phyloP scores from a whole-genome alignment of 176 grass and related monocot species.

The Carex myosuroides region DNA sequence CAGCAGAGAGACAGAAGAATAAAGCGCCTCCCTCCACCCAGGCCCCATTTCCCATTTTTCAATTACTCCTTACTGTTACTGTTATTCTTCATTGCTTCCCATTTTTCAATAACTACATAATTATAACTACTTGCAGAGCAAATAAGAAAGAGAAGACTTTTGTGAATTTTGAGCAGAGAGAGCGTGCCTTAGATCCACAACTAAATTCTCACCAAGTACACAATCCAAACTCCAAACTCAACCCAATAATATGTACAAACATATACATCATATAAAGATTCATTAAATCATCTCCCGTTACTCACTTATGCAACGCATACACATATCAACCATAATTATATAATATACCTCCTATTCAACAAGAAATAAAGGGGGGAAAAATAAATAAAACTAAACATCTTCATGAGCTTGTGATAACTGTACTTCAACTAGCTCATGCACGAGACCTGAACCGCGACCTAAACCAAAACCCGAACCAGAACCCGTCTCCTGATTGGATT shows the following conservation, averaged over 20 bases:
- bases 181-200: background rate
- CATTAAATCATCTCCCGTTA: background rate
- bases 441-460: constrained; percentile 21
- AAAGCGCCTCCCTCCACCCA: constrained; percentile 11
- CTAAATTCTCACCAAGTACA: background rate
- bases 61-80: background rate
- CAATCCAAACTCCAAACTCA: background rate
- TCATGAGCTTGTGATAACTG: constrained; percentile 22
- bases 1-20: background rate
- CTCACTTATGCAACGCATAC: background rate
- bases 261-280: background rate
- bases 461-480: constrained; percentile 3
- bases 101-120: background rate
- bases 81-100: background rate
- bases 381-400: background rate
- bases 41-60: background rate
- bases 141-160: background rate
- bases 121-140: no score
- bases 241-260: background rate
- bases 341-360: background rate
- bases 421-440: constrained; percentile 24
- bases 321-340: background rate
- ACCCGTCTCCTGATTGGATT: constrained; percentile 20
- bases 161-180: background rate
- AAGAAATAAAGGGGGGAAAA: background rate